Evolutionary conservation across 805 yeast genomes (phyloP).

Genomic region (Torulaspora franciscae): DNA sequence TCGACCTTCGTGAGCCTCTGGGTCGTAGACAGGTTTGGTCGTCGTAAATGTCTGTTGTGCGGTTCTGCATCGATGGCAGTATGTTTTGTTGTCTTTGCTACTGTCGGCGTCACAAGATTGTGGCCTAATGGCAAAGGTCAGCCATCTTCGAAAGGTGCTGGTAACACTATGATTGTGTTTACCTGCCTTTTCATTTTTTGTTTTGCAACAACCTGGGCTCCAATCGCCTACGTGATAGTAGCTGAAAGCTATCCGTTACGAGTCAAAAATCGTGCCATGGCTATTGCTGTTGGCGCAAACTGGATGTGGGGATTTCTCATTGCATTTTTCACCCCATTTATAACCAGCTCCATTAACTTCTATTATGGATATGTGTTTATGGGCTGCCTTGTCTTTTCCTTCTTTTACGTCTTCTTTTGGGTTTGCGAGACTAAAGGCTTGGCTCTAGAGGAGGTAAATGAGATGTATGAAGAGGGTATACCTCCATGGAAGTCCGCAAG

Average conservation of each 20-base stretch:
- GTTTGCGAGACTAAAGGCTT: slow-evolving; percentile 76
- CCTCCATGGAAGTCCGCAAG: slow-evolving; percentile 43
- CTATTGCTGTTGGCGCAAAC: slow-evolving; percentile 57
- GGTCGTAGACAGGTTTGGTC: slow-evolving; percentile 52
- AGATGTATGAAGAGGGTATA: slow-evolving; percentile 42
- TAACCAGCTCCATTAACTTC: slow-evolving; percentile 59
- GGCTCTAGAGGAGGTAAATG: slow-evolving; percentile 75
- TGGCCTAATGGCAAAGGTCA: slow-evolving; percentile 41
- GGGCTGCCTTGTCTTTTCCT: slow-evolving; percentile 50
- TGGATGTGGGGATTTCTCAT: slow-evolving; percentile 67
- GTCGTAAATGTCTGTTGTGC: slow-evolving; percentile 44
- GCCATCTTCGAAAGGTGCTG: slow-evolving; percentile 49
- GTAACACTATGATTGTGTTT: slow-evolving; percentile 66
- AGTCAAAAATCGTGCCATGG: slow-evolving; percentile 54
- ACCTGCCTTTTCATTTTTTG: slow-evolving; percentile 66
- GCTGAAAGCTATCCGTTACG: slow-evolving; percentile 70
- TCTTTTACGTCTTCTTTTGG: slow-evolving; percentile 63
- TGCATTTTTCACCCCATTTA: slow-evolving; percentile 67
- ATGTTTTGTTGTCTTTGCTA: slow-evolving; percentile 48
- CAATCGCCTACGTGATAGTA: slow-evolving; percentile 58
- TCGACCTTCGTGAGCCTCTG: slow-evolving; percentile 52
- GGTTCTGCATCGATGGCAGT: slow-evolving; percentile 48
- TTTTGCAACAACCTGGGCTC: slow-evolving; percentile 76
- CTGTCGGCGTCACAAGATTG: slow-evolving; percentile 52
- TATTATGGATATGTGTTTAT: slow-evolving; percentile 59